These are phyloP conservation scores for Clitopilus hobsonii DNA, from an alignment of 768 basidiomycete species.

Conservation along the genomic window DNA sequence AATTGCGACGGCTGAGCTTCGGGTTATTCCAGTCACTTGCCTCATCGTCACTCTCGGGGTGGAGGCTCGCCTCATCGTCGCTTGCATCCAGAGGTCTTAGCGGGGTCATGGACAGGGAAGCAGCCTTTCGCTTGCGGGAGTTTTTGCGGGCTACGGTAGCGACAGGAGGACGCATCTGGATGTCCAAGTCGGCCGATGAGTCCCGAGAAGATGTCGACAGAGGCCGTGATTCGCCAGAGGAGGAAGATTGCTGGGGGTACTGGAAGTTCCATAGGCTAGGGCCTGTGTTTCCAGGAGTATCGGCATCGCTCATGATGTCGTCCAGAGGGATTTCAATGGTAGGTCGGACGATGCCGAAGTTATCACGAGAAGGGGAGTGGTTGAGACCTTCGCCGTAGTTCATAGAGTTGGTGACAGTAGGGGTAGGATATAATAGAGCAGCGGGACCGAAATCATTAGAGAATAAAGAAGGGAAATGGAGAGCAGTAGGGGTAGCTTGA, in stretches of 20 bases:
- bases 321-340: conserved; percentile 87
- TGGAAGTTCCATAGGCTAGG: conserved; percentile 13
- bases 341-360: conserved; percentile 64
- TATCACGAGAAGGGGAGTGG: conserved; percentile 38
- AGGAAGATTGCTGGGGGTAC: conserved; percentile 12
- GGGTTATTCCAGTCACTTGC: conserved; percentile 21
- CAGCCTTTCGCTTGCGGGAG: conserved; percentile 4
- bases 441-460: conserved; percentile 73
- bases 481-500: conserved; percentile 21
- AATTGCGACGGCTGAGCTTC: conserved; percentile 15
- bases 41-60: conserved; percentile 30
- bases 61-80: conserved; percentile 24
- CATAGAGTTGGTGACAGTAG: conserved; percentile 62
- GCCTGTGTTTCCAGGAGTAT: conserved; percentile 12
- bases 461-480: conserved; percentile 74
- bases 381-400: conserved; percentile 76
- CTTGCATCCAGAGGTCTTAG: conserved; percentile 15
- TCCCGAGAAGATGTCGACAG: conserved; percentile 4
- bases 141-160: conserved; percentile 10
- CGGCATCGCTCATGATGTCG: conserved; percentile 58
- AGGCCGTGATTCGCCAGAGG: conserved; percentile 18
- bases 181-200: conserved; percentile 11
- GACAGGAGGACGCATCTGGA: conserved; percentile 6
- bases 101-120: conserved; percentile 4
- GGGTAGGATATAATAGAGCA: conserved; percentile 64